Evolutionary conservation across 1,284 basidiomycete genomes (phyloP).

Genomic region (Microbotryum lychnidis-dioicae): DNA sequence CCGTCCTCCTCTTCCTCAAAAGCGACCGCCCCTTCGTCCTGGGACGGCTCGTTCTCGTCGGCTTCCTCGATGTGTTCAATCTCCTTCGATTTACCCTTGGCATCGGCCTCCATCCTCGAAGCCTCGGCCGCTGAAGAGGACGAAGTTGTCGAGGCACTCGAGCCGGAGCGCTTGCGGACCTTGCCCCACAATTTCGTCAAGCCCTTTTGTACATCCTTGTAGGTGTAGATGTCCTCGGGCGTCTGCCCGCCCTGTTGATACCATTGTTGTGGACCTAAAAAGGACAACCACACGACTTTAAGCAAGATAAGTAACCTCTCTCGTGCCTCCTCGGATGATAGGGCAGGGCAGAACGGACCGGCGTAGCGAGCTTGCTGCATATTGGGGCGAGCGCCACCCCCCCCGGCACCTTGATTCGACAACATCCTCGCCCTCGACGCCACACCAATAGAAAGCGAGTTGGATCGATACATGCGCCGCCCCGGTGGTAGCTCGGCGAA

Average conservation of each 20-base stretch:
- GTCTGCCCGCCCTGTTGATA: conserved; percentile 20
- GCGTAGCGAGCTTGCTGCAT: conserved; percentile 19
- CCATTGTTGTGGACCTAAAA: conserved; percentile 26
- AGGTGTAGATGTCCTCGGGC: conserved; percentile 27
- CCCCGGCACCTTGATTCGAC: conserved; percentile 10
- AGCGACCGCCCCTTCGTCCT: conserved; percentile 16
- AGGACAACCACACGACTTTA: neutral
- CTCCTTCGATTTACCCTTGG: conserved; percentile 20
- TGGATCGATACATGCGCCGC: neutral
- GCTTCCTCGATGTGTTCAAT: conserved; percentile 30
- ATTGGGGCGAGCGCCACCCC: conserved; percentile 1
- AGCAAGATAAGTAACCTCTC: neutral
- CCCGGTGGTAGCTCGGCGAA: too few relatives aligned
- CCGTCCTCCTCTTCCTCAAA: conserved; percentile 4
- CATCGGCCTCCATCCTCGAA: conserved; percentile 20
- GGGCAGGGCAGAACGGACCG: conserved; percentile 8
- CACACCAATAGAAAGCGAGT: conserved; percentile 23
- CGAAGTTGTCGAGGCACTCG: neutral
- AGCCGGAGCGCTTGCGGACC: conserved; percentile 2
- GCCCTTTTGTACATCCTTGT: conserved; percentile 16
- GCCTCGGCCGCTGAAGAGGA: conserved; percentile 11
- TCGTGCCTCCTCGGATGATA: neutral
- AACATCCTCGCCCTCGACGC: conserved; percentile 27
- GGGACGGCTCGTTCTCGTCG: neutral
- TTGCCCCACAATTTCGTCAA: conserved; percentile 26